Evolutionary conservation across 2,329 filamentous ascomycete species (phyloP).

Genomic region (Elsinoe australis): DNA sequence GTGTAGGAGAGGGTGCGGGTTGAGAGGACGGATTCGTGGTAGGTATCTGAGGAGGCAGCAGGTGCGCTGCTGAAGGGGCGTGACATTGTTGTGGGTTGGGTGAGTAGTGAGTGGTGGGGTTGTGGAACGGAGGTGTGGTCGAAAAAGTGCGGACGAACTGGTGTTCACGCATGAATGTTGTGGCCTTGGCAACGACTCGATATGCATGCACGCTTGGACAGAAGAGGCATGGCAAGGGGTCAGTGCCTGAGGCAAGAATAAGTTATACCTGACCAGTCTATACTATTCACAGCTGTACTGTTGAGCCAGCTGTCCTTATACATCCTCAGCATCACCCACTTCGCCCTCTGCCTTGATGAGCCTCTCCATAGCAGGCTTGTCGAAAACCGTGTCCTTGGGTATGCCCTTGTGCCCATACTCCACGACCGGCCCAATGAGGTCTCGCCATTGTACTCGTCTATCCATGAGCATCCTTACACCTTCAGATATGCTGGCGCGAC

Average conservation of each 20-base stretch:
- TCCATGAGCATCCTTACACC: slow-evolving; percentile 90
- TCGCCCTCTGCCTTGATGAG: slow-evolving; percentile 70
- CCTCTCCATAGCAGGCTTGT: slow-evolving; percentile 61
- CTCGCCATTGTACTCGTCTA: slow-evolving; percentile 77
- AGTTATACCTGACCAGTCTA: neutral
- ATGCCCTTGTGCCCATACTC: slow-evolving; percentile 72
- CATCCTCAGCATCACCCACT: slow-evolving; percentile 56
- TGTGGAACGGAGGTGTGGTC: neutral
- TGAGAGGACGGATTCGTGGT: slow-evolving; percentile 30
- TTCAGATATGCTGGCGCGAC: slow-evolving; percentile 79
- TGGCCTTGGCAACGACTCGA: slow-evolving; percentile 1
- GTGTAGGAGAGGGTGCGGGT: slow-evolving; percentile 31
- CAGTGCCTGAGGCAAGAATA: neutral
- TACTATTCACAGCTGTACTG: neutral
- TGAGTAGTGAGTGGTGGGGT: neutral
- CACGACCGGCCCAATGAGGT: slow-evolving; percentile 84
- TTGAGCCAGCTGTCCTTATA: neutral
- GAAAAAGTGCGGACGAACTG: slow-evolving; percentile 4
- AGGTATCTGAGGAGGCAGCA: neutral
- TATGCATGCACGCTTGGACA: neutral
- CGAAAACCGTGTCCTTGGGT: slow-evolving; percentile 71
- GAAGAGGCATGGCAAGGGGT: no score
- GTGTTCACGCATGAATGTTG: slow-evolving; percentile 12
- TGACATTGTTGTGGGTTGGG: neutral
- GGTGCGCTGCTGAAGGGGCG: neutral